Percentiles rank a stretch among this genome's conserved stretches.
Conservation (phyloP, 2,329 filamentous ascomycete genomes). For the Leptosphaerulina australis region DNA sequence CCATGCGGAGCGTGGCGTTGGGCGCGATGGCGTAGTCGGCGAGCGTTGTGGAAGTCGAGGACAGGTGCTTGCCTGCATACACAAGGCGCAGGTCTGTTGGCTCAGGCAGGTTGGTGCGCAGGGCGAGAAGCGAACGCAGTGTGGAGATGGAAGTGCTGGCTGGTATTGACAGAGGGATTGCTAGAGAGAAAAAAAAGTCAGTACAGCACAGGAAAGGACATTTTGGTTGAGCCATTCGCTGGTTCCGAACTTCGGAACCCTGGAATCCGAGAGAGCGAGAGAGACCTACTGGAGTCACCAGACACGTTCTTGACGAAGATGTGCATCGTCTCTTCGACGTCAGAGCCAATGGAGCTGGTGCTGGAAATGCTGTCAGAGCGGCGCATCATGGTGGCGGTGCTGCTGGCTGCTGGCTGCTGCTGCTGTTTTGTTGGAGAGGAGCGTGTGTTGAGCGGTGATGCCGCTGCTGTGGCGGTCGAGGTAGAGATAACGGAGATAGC, state of each 20-base stretch:
- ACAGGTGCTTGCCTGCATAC: slow-evolving; percentile 63
- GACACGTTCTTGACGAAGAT: slow-evolving; percentile 66
- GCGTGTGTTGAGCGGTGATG: slow-evolving; percentile 13
- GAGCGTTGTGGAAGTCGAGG: slow-evolving; percentile 51
- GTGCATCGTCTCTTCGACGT: slow-evolving; percentile 61
- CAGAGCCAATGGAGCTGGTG: slow-evolving; percentile 50
- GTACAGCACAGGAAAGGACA: slow-evolving; percentile 5
- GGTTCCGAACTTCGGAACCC: slow-evolving; percentile 25
- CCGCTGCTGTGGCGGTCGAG: slow-evolving; percentile 5
- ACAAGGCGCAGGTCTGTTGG: slow-evolving; percentile 60
- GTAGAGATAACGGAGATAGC: slow-evolving; percentile 25
- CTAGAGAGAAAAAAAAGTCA: slow-evolving; percentile 51
- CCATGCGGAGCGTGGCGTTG: slow-evolving; percentile 60
- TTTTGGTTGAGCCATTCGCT: slow-evolving; percentile 16
- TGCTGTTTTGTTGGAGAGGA: slow-evolving; percentile 8
- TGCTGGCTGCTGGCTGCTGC: too few species aligned
- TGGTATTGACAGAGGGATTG: slow-evolving; percentile 63
- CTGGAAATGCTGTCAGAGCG: slow-evolving; percentile 50
- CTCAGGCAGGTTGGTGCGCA: slow-evolving; percentile 60
- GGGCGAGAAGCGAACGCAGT: slow-evolving; percentile 62
- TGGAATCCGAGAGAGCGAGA: not conserved
- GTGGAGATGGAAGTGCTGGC: slow-evolving; percentile 60
- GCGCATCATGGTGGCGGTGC: slow-evolving; percentile 43
- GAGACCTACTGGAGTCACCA: slow-evolving; percentile 60
- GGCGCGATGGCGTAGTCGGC: slow-evolving; percentile 56